phyloP scores from a whole-genome alignment of 805 yeast genomes.

The Millerozyma acaciae region DNA sequence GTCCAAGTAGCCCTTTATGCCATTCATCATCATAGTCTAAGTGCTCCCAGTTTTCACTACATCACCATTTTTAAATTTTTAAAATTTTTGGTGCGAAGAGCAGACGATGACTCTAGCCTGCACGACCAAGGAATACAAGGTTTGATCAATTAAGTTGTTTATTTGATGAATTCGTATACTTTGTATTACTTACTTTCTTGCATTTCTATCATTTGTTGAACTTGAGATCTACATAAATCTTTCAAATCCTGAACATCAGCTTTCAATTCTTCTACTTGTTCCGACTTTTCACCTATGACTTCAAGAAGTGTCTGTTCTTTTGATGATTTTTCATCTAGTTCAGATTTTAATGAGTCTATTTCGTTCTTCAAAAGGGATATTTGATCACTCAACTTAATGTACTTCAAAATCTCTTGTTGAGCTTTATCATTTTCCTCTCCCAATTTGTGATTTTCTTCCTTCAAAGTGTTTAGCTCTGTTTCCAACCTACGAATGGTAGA shows the following conservation, averaged over 20 bases:
- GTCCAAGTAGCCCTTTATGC: constrained; percentile 17
- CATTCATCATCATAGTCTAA: too few species aligned
- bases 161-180: not conserved
- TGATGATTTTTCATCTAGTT: constrained; percentile 31
- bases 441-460: constrained; percentile 57
- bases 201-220: constrained; percentile 76
- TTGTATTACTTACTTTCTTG: constrained; percentile 28
- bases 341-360: constrained; percentile 22
- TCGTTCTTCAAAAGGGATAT: constrained; percentile 23
- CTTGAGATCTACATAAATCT: constrained; percentile 76
- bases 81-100: constrained; percentile 7
- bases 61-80: too few species aligned
- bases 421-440: constrained; percentile 58
- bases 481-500: constrained; percentile 76
- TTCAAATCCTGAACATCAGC: constrained; percentile 90
- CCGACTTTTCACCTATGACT: constrained; percentile 82
- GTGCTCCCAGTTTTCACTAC: not conserved
- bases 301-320: constrained; percentile 59
- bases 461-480: constrained; percentile 63
- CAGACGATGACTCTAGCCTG: too few species aligned
- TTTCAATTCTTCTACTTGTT: constrained; percentile 74
- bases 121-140: too few species aligned
- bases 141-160: too few species aligned
- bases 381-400: constrained; percentile 21
- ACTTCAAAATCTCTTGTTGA: constrained; percentile 61